Percentiles rank a stretch among this genome's conserved stretches.
phyloP scores from a whole-genome alignment of 768 basidiomycete species.

The Lyophyllum atratum region DNA sequence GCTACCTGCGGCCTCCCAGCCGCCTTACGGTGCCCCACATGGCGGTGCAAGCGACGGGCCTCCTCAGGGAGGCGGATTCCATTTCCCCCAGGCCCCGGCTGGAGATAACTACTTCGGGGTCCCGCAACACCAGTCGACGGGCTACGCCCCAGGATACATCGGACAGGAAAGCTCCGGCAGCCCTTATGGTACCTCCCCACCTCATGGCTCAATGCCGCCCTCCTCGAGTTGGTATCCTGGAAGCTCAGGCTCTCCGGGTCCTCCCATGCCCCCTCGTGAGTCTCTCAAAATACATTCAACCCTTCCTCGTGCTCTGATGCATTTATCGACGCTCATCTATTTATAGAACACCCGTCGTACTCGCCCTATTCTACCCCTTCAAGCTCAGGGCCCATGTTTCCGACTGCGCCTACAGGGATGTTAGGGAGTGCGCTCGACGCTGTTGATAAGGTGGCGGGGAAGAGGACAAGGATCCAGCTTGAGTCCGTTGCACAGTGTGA shows the following conservation, averaged over 20 bases:
- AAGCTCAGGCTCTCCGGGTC: constrained; percentile 20
- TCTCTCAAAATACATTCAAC: constrained; percentile 14
- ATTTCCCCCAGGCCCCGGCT: constrained; percentile 27
- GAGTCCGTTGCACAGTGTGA: constrained; percentile 57
- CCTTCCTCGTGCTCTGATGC: background rate
- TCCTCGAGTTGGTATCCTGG: constrained; percentile 22
- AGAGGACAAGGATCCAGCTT: constrained; percentile 48
- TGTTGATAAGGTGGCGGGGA: constrained; percentile 60
- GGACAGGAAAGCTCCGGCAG: constrained; percentile 4
- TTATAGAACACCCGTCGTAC: constrained; percentile 24
- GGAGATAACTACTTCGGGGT: constrained; percentile 18
- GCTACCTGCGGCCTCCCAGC: constrained; percentile 6
- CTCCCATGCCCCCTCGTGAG: constrained; percentile 39
- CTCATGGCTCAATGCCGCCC: constrained; percentile 18
- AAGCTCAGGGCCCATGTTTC: constrained; percentile 28
- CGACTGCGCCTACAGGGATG: constrained; percentile 31
- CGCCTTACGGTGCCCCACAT: constrained; percentile 8
- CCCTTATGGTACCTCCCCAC: constrained; percentile 14
- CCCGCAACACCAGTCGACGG: constrained; percentile 15
- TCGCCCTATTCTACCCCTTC: constrained; percentile 22
- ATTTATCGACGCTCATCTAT: constrained; percentile 1
- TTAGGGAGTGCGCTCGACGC: constrained; percentile 46
- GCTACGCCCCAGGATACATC: constrained; percentile 20
- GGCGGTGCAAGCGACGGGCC: constrained; percentile 6
- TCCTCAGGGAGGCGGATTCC: constrained; percentile 17